Percentiles rank a stretch among this genome's conserved stretches.
Evolutionary conservation across 805 yeast genomes (phyloP).

Genomic region (Lipomyces spencermartinsiae): DNA sequence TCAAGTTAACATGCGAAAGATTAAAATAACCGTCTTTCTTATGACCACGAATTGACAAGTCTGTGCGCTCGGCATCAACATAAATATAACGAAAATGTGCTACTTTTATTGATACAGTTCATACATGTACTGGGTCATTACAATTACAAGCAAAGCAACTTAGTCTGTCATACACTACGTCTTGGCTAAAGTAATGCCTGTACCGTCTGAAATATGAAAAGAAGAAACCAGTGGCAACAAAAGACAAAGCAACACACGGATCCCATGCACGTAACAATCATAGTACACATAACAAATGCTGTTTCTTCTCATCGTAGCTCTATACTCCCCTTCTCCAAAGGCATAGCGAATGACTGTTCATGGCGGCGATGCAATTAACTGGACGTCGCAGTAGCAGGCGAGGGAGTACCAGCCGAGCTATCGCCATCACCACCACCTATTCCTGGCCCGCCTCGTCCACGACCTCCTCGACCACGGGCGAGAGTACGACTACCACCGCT

Average conservation of each 20-base stretch:
- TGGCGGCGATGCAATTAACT: not conserved
- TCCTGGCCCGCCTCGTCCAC: slow-evolving; percentile 8
- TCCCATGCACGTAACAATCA: slow-evolving; percentile 2
- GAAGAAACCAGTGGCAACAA: not conserved
- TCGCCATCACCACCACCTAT: slow-evolving; percentile 12
- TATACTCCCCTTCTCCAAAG: not conserved
- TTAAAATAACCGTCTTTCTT: too few relatives aligned
- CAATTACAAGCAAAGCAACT: not conserved
- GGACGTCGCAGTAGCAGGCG: not conserved
- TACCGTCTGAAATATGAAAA: not conserved
- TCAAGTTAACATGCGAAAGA: too few relatives aligned
- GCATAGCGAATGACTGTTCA: slow-evolving; percentile 1
- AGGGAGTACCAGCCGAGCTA: not conserved
- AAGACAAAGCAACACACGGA: not conserved
- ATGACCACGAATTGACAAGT: not conserved
- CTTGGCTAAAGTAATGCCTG: not conserved
- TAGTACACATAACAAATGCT: not conserved
- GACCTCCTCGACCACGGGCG: slow-evolving; percentile 16
- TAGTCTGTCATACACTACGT: not conserved
- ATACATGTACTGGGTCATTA: not conserved
- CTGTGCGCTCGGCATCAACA: not conserved
- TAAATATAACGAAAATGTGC: not conserved
- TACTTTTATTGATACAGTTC: slow-evolving; percentile 3
- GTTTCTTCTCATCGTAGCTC: not conserved
- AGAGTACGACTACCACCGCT: slow-evolving; percentile 30